Evolutionary conservation across 768 basidiomycete genomes (phyloP), one percentile per base, ranked within the genome.

Genomic region (Boletus fagicola): DNA sequence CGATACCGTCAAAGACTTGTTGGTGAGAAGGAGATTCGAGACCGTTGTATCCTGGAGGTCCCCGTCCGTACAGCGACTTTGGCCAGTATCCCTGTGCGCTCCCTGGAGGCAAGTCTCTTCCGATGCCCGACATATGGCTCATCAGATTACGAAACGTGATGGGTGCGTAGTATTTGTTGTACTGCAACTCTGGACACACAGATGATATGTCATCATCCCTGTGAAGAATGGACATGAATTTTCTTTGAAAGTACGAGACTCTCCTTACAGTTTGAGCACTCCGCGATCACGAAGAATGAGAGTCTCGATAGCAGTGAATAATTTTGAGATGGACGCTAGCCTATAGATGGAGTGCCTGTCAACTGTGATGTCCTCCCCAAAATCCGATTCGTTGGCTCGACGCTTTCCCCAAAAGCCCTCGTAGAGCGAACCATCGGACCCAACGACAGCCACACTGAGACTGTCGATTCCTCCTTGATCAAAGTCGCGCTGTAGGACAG

Each of bases 301-400:
- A 0, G 78, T 80, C 60, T 84, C 79, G 5, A 82, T 59, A 0
- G 75, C 74, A 4, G 76, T 74, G 61, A 83, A 81, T 56, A 83
- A 67, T 66, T 83, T 85, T 7, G 78, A 76, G 53, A 81, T 75
- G 40, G 78, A 81, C 2, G 81, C 81, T 26, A 83, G 70, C 28
- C 83, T 74, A 59, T 83, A 83, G 49, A 81, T 74, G 0, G 80
- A 77, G 61, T 82, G 64, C 50, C 74, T 71, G n/a, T 76, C 67
- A 1, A 78, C 73, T 0, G 63, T 65, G 5, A 61, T 61, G 11
- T 56, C 57, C 7, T 62, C 50, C 18, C 57, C 56, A 2, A 49
- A 40, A n/a, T 59, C 61, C 3, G 74, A 70, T 60, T 79, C 80
- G 55, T 83, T 82, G 33, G 78, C 80, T 49, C 73, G 67, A 36